Percentiles rank a stretch among this genome's conserved stretches.
phyloP scores from a whole-genome alignment of 1,284 basidiomycete genomes.

The Gomphus sp. region DNA sequence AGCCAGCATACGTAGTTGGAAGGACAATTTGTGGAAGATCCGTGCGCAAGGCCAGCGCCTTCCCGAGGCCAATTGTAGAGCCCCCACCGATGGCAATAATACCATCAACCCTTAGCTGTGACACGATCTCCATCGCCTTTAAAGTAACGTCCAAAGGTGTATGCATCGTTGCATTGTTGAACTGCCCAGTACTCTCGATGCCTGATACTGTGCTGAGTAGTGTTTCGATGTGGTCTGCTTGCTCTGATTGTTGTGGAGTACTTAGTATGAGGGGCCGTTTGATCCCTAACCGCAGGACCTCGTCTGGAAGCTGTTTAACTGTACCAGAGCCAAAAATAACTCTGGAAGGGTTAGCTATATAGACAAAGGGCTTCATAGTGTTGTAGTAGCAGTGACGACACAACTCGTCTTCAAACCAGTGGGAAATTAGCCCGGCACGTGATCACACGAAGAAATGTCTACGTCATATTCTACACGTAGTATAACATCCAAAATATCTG shows the following conservation, averaged over 20 bases:
- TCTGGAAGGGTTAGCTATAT: constrained; percentile 29
- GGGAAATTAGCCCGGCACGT: neutral
- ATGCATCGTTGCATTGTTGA: constrained; percentile 34
- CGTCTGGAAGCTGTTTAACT: constrained; percentile 25
- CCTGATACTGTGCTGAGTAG: constrained; percentile 19
- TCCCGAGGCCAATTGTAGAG: constrained; percentile 33
- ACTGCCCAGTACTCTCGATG: constrained; percentile 20
- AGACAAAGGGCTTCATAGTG: constrained; percentile 25
- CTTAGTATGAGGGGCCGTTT: constrained; percentile 27
- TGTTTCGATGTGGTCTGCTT: constrained; percentile 20
- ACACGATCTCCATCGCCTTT: constrained; percentile 24
- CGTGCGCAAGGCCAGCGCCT: constrained; percentile 32
- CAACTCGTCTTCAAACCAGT: too few relatives aligned
- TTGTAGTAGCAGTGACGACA: neutral
- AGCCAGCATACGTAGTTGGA: constrained; percentile 37
- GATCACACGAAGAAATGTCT: neutral
- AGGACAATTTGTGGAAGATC: constrained; percentile 35
- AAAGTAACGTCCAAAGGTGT: constrained; percentile 32
- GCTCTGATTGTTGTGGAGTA: constrained; percentile 21
- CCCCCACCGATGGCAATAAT: constrained; percentile 35
- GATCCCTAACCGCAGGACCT: constrained; percentile 26
- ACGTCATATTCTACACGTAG: too few relatives aligned
- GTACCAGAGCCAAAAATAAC: constrained; percentile 34
- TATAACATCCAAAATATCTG: too few relatives aligned
- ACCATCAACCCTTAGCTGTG: constrained; percentile 28